phyloP scores from a whole-genome alignment of 2,329 filamentous ascomycete species.

The Cryphonectria parasitica region DNA sequence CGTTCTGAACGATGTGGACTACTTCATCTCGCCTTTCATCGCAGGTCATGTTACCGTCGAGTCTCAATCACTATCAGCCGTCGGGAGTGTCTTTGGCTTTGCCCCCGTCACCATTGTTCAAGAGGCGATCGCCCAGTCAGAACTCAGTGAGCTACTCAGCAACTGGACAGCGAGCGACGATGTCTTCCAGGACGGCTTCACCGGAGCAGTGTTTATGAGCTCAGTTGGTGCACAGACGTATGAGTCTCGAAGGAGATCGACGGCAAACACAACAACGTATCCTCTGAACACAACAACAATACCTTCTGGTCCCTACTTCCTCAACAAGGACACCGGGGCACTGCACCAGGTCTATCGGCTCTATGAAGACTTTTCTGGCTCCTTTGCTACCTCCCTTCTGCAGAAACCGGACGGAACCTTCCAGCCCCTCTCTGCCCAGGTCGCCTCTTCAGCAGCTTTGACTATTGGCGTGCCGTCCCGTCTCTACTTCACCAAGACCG shows the following conservation, averaged over 20 bases:
- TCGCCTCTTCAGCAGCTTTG: conserved; percentile 33
- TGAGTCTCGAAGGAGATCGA: background rate
- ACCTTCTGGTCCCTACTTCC: conserved; percentile 41
- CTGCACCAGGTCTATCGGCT: conserved; percentile 42
- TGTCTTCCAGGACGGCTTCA: conserved; percentile 36
- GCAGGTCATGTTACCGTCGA: conserved; percentile 35
- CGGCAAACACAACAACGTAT: background rate
- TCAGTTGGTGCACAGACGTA: background rate
- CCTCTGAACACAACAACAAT: background rate
- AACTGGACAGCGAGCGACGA: conserved; percentile 39
- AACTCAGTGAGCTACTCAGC: conserved; percentile 35
- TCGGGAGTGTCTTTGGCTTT: conserved; percentile 38
- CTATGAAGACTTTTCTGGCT: conserved; percentile 41
- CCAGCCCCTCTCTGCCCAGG: conserved; percentile 40
- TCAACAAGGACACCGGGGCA: conserved; percentile 38
- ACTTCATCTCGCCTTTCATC: conserved; percentile 41
- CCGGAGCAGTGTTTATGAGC: conserved; percentile 33
- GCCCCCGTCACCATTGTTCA: conserved; percentile 41
- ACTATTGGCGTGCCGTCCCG: conserved; percentile 60
- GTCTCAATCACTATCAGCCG: conserved; percentile 25
- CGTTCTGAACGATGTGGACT: conserved; percentile 38
- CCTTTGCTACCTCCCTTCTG: conserved; percentile 40
- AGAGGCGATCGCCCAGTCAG: conserved; percentile 30
- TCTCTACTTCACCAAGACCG: conserved; percentile 58
- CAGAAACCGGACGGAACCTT: conserved; percentile 39